A percentile compares a stretch with the other conserved stretches of the same genome.
phyloP scores from a whole-genome alignment of 495 filamentous ascomycete species.

The Neurospora sp. region DNA sequence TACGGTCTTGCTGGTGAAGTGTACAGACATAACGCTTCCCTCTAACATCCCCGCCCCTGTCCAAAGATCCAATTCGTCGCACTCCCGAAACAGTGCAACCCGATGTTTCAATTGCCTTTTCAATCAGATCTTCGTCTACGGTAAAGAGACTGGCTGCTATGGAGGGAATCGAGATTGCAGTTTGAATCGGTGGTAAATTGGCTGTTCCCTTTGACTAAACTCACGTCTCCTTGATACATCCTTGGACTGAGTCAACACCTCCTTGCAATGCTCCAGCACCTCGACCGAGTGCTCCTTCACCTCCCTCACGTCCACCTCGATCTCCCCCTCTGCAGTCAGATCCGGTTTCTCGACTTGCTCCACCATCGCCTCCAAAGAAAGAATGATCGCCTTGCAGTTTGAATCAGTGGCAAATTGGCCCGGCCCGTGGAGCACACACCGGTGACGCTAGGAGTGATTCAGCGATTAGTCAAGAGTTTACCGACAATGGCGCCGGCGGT shows the following conservation, averaged over 20 bases:
- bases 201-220: no score
- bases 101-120: neutral
- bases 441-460: neutral
- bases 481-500: slow-evolving; percentile 93
- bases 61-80: neutral
- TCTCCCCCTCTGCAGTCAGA: no score
- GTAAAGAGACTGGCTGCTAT: neutral
- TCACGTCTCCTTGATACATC: no score
- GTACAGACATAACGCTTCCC: neutral
- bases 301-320: no score
- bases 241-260: no score
- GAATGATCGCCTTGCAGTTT: neutral
- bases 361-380: no score
- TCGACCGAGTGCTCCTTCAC: no score
- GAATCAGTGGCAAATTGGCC: neutral
- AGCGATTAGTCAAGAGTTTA: slow-evolving; percentile 23
- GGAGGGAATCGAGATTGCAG: neutral
- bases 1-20: neutral
- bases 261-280: no score
- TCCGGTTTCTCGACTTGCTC: no score
- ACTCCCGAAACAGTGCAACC: neutral
- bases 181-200: neutral
- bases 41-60: neutral
- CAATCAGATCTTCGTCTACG: neutral
- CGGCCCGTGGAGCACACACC: neutral